Evolutionary conservation across 768 basidiomycete species (phyloP), one percentile per base, ranked within the genome.

Genomic region (Mycena belliarum): DNA sequence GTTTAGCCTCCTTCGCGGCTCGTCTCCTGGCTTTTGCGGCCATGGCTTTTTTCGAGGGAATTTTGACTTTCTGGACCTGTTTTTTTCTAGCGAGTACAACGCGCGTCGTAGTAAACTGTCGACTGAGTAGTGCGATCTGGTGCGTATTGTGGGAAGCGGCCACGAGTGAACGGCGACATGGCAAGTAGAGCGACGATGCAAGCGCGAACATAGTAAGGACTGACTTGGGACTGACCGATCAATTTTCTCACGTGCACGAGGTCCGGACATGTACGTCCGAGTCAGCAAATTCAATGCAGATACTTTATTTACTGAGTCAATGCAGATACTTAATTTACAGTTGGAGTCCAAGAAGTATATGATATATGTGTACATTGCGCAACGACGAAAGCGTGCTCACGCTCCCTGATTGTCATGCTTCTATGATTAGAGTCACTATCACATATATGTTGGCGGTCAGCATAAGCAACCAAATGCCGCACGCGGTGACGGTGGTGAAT

Each of bases 361-460:
- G 29, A 32, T 48, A 32, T 25, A 26, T 45, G n/a, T 26, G 16
- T 37, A 37, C 20, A 29, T n/a, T 4, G 11, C 44, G 24, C 46
- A 32, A 24, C 11, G 35, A n/a, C n/a, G n/a, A n/a, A n/a, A n/a
- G n/a, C n/a, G n/a, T n/a, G n/a, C n/a, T n/a, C n/a, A n/a, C n/a
- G n/a, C 29, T 12, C 7, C 37, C 41, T 51, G 41, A 45, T 9
- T 32, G 28, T 2, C 40, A 40, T 20, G 49, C 59, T 4, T 40
- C 49, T 16, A 55, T 41, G 15, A 56, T 52, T 10, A 56, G 32
- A 52, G 54, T 60, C 9, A 85, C 78, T 56, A 95, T 77, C 6
- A 88, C 91, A 68, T 94, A 95, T 28, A 82, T 65, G 64, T 95
- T 93, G 25, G 92, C 93, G 9, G 81, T 72, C 9, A 87, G 69